A percentile compares a stretch with the other conserved stretches of the same genome.
Evolutionary conservation across 139 green algal species (phyloP).

Genomic region (Dunaliella primolecta): DNA sequence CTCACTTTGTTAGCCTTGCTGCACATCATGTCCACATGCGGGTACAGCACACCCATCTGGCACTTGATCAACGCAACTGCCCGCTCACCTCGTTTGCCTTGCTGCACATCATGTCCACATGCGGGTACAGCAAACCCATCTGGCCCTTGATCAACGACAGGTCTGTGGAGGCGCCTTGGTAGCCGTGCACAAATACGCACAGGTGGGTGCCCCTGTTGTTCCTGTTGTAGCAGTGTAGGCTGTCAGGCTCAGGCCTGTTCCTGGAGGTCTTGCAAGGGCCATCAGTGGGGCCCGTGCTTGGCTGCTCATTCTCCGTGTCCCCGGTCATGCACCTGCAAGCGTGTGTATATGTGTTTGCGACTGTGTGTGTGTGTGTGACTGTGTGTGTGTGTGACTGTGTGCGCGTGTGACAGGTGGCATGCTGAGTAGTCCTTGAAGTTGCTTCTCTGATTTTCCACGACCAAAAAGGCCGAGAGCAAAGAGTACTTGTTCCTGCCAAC

Average conservation of each 20-base stretch:
- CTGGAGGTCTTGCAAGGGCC: neutral
- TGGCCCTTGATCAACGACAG: constrained; percentile 41
- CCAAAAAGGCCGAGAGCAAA: no score
- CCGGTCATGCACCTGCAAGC: neutral
- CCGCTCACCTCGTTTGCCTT: constrained; percentile 35
- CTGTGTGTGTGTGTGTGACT: neutral
- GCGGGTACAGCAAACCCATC: constrained; percentile 28
- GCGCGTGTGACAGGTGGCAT: no score
- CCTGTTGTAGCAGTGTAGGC: neutral
- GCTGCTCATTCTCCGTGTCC: no score
- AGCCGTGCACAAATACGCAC: constrained; percentile 38
- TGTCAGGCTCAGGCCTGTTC: neutral
- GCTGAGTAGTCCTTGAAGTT: no score
- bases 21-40: neutral
- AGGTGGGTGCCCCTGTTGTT: neutral
- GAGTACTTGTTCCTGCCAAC: no score
- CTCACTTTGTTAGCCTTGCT: constrained; percentile 35
- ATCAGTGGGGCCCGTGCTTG: no score
- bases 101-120: constrained; percentile 36
- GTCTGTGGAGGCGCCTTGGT: constrained; percentile 34
- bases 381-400: neutral
- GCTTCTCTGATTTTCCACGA: no score
- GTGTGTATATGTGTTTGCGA: neutral
- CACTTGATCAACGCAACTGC: constrained; percentile 26
- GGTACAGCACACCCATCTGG: constrained; percentile 18